Evolutionary conservation across 2,329 filamentous ascomycete genomes (phyloP).

Genomic region (Xylariomycetidae sp.): DNA sequence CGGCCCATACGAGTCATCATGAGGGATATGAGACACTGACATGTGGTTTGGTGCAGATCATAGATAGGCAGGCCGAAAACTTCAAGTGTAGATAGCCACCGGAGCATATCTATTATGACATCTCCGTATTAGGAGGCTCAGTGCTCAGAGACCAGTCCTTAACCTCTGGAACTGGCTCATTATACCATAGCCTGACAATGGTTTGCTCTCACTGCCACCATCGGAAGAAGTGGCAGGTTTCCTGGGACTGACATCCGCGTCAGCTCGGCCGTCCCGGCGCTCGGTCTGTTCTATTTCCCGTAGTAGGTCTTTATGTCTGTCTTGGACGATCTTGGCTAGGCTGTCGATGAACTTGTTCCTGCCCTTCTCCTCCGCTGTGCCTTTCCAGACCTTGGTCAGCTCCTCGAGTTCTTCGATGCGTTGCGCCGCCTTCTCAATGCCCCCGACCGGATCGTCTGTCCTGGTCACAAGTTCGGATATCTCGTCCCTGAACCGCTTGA

Average conservation of each 20-base stretch:
- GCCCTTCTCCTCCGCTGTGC: conserved; percentile 91
- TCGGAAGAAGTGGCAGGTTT: conserved; percentile 29
- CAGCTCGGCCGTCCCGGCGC: conserved; percentile 31
- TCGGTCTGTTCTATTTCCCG: conserved; percentile 44
- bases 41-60: too few relatives aligned
- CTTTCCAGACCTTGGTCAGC: conserved; percentile 81
- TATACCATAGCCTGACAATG: conserved; percentile 51
- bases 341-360: conserved; percentile 76
- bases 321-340: conserved; percentile 78
- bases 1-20: too few relatives aligned
- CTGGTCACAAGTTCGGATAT: conserved; percentile 61
- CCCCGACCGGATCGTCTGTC: conserved; percentile 54
- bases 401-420: conserved; percentile 74
- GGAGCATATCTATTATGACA: too few relatives aligned
- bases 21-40: too few relatives aligned
- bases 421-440: conserved; percentile 67
- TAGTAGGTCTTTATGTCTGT: conserved; percentile 54
- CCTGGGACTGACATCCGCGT: conserved; percentile 27
- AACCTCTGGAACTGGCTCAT: conserved; percentile 61
- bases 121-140: too few relatives aligned
- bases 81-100: too few relatives aligned
- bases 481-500: conserved; percentile 65
- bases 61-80: too few relatives aligned
- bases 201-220: conserved; percentile 34
- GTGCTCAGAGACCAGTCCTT: conserved; percentile 44